Evolutionary conservation across 495 filamentous ascomycete species (phyloP).

Genomic region (Wilcoxina mikolae): DNA sequence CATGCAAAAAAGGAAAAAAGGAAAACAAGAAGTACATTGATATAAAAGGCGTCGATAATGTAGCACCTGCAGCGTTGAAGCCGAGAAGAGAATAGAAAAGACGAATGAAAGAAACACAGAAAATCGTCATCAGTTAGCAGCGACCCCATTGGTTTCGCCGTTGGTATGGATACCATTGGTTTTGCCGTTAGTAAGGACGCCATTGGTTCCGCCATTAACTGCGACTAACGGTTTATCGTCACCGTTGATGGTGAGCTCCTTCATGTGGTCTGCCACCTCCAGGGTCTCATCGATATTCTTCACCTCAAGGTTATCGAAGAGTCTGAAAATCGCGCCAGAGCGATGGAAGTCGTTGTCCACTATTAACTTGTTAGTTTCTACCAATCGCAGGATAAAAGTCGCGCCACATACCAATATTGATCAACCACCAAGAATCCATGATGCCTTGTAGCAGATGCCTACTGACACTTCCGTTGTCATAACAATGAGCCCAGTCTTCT

Average conservation of each 20-base stretch:
- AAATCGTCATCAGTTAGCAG: too few relatives aligned
- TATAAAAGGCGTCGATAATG: slow-evolving; percentile 1
- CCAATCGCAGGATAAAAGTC: neutral
- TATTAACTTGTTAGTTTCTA: slow-evolving; percentile 32
- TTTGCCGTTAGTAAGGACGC: slow-evolving; percentile 7
- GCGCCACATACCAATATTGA: slow-evolving; percentile 72
- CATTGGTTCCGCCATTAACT: slow-evolving; percentile 2
- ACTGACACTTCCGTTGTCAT: slow-evolving; percentile 62
- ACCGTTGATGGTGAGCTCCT: slow-evolving; percentile 12
- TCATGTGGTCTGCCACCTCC: slow-evolving; percentile 9
- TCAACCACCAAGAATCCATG: slow-evolving; percentile 80
- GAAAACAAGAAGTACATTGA: slow-evolving; percentile 3
- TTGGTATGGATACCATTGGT: neutral
- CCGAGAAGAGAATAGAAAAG: neutral
- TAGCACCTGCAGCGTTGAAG: neutral
- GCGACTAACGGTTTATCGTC: slow-evolving; percentile 7
- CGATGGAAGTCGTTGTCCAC: slow-evolving; percentile 95
- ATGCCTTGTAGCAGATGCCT: slow-evolving; percentile 65
- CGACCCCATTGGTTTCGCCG: neutral
- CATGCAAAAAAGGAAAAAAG: slow-evolving; percentile 11
- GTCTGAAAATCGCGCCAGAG: slow-evolving; percentile 55
- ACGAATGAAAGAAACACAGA: neutral
- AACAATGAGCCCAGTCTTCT: slow-evolving; percentile 84
- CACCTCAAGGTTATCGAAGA: slow-evolving; percentile 68
- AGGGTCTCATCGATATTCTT: slow-evolving; percentile 44